Conservation (phyloP, 805 yeast genomes). For the Candida sakaeoensis region DNA sequence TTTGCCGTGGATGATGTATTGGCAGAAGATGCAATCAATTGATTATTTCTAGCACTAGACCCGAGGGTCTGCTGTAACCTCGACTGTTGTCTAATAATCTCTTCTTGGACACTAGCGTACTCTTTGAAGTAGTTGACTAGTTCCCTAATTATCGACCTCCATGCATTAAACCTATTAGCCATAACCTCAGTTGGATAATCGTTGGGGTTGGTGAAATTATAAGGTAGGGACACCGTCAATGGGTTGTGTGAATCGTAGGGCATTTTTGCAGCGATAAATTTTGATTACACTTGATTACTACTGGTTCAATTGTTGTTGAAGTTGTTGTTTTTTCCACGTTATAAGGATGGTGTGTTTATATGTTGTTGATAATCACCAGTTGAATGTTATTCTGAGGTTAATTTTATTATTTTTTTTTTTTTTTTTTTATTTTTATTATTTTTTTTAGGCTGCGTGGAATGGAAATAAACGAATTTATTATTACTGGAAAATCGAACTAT, state of each 20-base stretch:
- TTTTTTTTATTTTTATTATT: not conserved
- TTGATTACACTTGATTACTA: too few species aligned
- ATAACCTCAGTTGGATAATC: conserved; percentile 78
- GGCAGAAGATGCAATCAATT: not conserved
- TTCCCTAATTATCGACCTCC: conserved; percentile 78
- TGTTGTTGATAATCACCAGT: conserved; percentile 1
- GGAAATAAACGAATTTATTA: too few species aligned
- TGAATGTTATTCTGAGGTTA: not conserved
- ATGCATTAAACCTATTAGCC: conserved; percentile 78
- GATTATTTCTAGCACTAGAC: conserved; percentile 13
- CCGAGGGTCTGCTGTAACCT: conserved; percentile 75
- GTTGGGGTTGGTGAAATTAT: conserved; percentile 26
- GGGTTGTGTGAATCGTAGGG: conserved; percentile 26
- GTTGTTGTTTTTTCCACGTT: not conserved
- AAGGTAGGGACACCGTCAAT: conserved; percentile 37
- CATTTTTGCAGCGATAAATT: conserved; percentile 2
- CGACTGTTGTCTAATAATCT: conserved; percentile 75
- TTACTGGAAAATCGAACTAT: too few species aligned
- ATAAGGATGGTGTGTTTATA: not conserved
- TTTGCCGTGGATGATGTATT: not conserved
- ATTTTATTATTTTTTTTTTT: not conserved
- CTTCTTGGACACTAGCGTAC: conserved; percentile 82
- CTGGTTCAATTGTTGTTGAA: too few species aligned
- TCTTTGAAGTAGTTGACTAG: conserved; percentile 73
- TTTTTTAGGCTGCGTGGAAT: too few species aligned